phyloP scores from a whole-genome alignment of 768 basidiomycete genomes.

The Boletus reticuloceps region DNA sequence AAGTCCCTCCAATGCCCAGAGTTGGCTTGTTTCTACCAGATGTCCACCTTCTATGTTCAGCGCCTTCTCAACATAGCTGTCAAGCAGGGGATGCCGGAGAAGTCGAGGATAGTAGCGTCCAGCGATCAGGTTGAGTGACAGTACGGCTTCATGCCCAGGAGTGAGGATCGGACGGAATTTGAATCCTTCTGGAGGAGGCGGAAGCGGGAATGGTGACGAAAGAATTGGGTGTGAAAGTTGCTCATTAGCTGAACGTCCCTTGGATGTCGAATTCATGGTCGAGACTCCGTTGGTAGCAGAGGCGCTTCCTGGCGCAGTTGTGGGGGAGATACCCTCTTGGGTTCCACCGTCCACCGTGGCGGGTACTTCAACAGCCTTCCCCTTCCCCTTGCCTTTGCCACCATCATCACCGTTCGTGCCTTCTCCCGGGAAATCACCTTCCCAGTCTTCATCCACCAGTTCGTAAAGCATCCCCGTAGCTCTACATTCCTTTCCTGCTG shows the following conservation, averaged over 20 bases:
- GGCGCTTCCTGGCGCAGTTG: constrained; percentile 14
- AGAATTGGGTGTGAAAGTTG: constrained; percentile 39
- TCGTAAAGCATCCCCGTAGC: constrained; percentile 77
- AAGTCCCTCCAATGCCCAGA: constrained; percentile 74
- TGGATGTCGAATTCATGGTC: constrained; percentile 8
- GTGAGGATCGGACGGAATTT: constrained; percentile 66
- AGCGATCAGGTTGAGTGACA: constrained; percentile 68
- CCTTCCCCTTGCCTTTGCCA: constrained; percentile 34
- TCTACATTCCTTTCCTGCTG: constrained; percentile 53
- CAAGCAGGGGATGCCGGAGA: constrained; percentile 61
- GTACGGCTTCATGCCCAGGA: constrained; percentile 58
- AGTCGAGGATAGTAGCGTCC: constrained; percentile 82
- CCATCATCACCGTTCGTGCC: constrained; percentile 1
- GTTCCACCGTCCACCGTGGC: constrained; percentile 4
- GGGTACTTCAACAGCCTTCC: constrained; percentile 30
- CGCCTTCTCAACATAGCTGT: constrained; percentile 38
- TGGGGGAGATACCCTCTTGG: neutral
- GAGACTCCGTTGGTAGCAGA: constrained; percentile 17
- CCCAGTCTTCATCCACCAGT: constrained; percentile 74
- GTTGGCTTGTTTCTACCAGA: constrained; percentile 43
- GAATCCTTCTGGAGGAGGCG: constrained; percentile 64
- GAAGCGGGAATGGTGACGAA: constrained; percentile 43
- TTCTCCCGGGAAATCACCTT: constrained; percentile 32
- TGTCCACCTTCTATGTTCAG: constrained; percentile 36
- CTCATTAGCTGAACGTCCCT: constrained; percentile 22